Base-by-base conservation (phyloP, 2,329 filamentous ascomycete species). In the Talaromyces amestolkiae region DNA sequence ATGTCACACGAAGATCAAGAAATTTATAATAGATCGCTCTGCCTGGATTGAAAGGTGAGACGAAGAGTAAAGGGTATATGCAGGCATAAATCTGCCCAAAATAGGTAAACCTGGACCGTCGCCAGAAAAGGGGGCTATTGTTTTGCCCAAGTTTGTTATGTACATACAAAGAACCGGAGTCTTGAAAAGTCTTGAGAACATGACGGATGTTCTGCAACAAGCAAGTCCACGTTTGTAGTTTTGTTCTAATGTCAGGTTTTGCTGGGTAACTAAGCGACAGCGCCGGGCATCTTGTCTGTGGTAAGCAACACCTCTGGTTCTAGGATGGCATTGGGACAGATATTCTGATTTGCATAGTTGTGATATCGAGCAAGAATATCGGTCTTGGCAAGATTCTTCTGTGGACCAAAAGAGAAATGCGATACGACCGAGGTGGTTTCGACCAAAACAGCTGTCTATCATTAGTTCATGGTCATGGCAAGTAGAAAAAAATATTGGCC, bases 291-390 rank as follows among this genome's bases (percentile, higher is more conserved):
- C 56, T 59, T 59, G 22, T 59, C 56, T 9, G 37, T 59, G 7
- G 64, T 27, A 22, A 66, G 64, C 17, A 66, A 41, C 1, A 54
- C 22, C 35, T 65, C 60, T 1, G 64, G 64, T 35, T 66, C 64
- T 15, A 66, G 41, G 22, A 66, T 49, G 6, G 64, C 33, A 41
- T 59, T 63, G 2, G 64, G 64, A 22, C 64, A 66, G 22, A 66
- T 63, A 13, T 43, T 63, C 27, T 66, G 41, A 9, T 37, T 51
- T 15, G 64, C 64, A 27, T 66, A 66, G 17, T 66, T 66, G 51
- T 66, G 64, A 37, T 63, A 66, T 31, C 64, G 51, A n/a, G 60
- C 60, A 13, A 66, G 64, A 35, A 66, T 58, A 37, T 66, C 64
- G 13, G 64, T 66, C 13, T 66, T 66, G 17, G 61, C 56, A 8